A percentile compares a stretch with the other conserved stretches of the same genome.
Evolutionary conservation across 2,329 filamentous ascomycete species (phyloP).

Genomic region (Emmonsiellopsis sp.): DNA sequence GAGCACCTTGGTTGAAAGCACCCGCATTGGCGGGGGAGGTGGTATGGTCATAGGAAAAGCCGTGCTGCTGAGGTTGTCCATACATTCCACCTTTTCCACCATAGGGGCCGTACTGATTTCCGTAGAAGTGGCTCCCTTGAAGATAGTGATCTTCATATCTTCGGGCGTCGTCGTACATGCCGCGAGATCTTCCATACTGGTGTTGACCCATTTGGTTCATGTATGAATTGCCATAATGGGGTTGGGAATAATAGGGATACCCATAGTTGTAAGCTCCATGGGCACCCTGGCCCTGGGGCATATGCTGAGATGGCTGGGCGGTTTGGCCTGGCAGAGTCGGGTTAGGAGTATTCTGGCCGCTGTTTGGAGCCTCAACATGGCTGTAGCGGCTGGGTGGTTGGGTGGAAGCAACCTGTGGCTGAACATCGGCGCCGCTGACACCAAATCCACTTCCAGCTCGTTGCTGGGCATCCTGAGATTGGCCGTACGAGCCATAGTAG

Average conservation of each 20-base stretch:
- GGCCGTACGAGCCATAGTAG: constrained; percentile 56
- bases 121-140: constrained; percentile 44
- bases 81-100: constrained; percentile 51
- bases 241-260: constrained; percentile 51
- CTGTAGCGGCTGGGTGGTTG: constrained; percentile 68
- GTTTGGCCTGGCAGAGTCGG: constrained; percentile 54
- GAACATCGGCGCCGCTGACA: constrained; percentile 49
- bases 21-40: constrained; percentile 54
- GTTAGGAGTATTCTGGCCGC: constrained; percentile 84
- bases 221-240: constrained; percentile 51
- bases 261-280: constrained; percentile 51
- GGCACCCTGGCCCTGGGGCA: constrained; percentile 41
- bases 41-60: constrained; percentile 56
- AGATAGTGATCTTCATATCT: constrained; percentile 38
- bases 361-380: constrained; percentile 65
- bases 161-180: constrained; percentile 41
- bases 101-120: constrained; percentile 42
- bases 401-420: constrained; percentile 50
- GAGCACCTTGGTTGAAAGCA: constrained; percentile 31
- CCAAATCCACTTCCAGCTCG: constrained; percentile 70
- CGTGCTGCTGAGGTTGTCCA: constrained; percentile 50
- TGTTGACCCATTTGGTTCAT: constrained; percentile 45
- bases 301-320: constrained; percentile 43
- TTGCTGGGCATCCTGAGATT: constrained; percentile 68
- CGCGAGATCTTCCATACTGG: constrained; percentile 39